phyloP scores from a whole-genome alignment of 2,329 filamentous ascomycete genomes.

The Xylaria arbuscula region DNA sequence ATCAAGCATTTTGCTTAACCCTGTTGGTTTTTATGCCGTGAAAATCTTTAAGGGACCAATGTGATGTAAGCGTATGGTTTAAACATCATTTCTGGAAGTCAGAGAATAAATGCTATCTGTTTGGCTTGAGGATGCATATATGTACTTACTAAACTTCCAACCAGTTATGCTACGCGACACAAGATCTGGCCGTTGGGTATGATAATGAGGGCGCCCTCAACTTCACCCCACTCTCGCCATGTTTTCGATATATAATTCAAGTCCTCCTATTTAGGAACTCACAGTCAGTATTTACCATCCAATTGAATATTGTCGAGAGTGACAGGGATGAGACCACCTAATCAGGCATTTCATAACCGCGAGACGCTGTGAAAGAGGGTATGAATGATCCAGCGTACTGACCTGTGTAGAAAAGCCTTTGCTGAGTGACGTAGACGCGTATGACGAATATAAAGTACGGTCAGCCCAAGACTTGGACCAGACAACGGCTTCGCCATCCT shows the following conservation, averaged over 20 bases:
- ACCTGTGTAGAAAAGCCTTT: conserved; percentile 26
- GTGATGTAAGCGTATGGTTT: background rate
- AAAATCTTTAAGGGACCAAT: background rate
- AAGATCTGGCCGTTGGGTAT: conserved; percentile 36
- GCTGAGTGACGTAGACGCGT: conserved; percentile 22
- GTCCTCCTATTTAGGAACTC: conserved; percentile 16
- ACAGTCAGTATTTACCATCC: background rate
- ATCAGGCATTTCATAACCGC: background rate
- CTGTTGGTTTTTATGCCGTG: background rate
- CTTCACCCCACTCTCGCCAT: conserved; percentile 32
- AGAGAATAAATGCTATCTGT: background rate
- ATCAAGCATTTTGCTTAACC: background rate
- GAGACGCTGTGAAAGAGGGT: background rate
- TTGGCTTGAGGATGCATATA: background rate
- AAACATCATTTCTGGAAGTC: background rate
- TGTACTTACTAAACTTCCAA: background rate
- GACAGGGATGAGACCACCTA: background rate
- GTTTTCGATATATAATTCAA: conserved; percentile 28
- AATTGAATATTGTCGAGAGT: background rate
- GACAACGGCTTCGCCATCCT: conserved; percentile 27
- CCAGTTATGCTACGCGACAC: conserved; percentile 21
- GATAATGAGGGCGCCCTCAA: conserved; percentile 34
- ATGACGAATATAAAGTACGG: conserved; percentile 27
- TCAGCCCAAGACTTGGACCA: conserved; percentile 34
- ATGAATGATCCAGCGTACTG: background rate